Base-by-base conservation (phyloP, 768 basidiomycete genomes). In the Panaeolus papilionaceus region DNA sequence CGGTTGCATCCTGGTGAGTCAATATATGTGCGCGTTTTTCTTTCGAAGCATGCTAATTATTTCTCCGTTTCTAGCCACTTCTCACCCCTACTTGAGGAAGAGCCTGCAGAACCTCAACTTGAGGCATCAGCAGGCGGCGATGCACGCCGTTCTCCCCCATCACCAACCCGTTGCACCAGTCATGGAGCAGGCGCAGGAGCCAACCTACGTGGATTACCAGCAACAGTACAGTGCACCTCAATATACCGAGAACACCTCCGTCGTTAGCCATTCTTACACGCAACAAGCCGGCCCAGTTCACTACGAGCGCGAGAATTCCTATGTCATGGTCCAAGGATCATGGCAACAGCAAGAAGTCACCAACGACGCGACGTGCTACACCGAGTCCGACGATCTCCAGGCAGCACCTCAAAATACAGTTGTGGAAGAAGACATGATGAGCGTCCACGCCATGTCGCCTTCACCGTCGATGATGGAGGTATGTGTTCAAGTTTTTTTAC, bases 51-150 rank as follows among this genome's bases (percentile, higher is more conserved):
- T 33, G 14, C 40, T 28, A 33, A 42, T 39, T 5, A 28, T n/a
- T 33, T n/a, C 1, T 23, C 20, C 40, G 20, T 39, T 62, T 63
- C 23, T 63, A 74, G 73, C 74, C 20, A 61, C 69, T 18, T 72
- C 73, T 16, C 75, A 75, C 64, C 75, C 75, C 10, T 76, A 76
- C 65, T 63, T 74, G 40, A 70, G 74, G 9, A 71, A 70, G 61
- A 71, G 64, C 61, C 42, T 67, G 40, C 67, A 70, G 38, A 66
- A 69, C 62, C 67, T 71, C 54, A 68, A 67, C 37, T 26, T 63
- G 37, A 63, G 42, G 18, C 67, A 67, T 14, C 38, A 67, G 10
- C 38, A 67, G 8, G 64, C 68, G 51, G 49, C 66, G 23, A 67
- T 66, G 44, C 62, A 61, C 62, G 49, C 66, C 16, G 65, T 64